A percentile compares a stretch with the other conserved stretches of the same genome.
These are phyloP conservation scores for Pseudofabraea citricarpa DNA, from an alignment of 2,329 filamentous ascomycete species.

Conservation along the genomic window DNA sequence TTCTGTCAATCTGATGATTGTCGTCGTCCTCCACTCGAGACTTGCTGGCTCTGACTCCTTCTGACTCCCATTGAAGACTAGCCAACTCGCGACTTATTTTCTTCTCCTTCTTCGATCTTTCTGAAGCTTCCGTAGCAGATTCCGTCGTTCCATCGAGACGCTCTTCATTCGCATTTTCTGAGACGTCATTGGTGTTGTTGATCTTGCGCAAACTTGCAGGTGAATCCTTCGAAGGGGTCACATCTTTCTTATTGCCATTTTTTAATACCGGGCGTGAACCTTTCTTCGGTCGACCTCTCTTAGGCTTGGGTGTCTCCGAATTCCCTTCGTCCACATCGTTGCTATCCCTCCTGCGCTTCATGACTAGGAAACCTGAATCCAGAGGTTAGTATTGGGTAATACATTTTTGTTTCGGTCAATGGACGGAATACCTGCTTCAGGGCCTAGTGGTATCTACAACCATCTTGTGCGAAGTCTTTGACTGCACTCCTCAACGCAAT, in stretches of 20 bases:
- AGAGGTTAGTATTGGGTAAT: not conserved
- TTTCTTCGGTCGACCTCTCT: not conserved
- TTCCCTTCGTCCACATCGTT: not conserved
- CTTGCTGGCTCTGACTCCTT: slow-evolving; percentile 1
- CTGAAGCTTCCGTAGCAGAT: not conserved
- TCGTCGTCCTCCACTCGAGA: not conserved
- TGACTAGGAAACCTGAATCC: not conserved
- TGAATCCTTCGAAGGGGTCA: slow-evolving; percentile 1
- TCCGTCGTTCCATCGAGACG: not conserved
- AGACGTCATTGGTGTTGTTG: not conserved
- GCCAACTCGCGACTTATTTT: slow-evolving; percentile 1
- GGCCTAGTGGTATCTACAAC: not conserved
- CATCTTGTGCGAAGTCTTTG: not conserved
- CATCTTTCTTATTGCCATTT: not conserved
- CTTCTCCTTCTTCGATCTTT: too few species aligned
- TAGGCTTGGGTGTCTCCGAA: too few species aligned
- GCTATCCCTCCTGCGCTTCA: not conserved
- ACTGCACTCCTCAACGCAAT: not conserved
- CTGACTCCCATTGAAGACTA: slow-evolving; percentile 2
- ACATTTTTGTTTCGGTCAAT: not conserved
- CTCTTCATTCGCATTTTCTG: not conserved
- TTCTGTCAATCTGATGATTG: too few species aligned
- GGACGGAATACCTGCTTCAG: not conserved
- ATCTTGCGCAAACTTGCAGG: not conserved
- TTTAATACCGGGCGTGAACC: not conserved